phyloP scores from a whole-genome alignment of 352 stramenopile species.

The Phytophthora ramorum region DNA sequence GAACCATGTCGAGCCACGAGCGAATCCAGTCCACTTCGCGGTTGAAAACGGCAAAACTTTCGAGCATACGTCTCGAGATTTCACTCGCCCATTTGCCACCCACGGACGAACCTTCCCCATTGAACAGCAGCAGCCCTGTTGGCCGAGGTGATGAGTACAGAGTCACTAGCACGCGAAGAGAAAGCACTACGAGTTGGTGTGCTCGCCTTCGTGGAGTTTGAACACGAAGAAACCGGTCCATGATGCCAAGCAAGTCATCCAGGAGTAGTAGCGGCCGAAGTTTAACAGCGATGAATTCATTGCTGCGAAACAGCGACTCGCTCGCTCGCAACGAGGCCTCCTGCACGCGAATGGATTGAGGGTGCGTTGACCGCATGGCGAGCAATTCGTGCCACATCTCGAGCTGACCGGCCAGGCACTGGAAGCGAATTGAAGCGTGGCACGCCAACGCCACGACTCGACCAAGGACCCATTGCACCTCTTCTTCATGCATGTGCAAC shows the following conservation, averaged over 20 bases:
- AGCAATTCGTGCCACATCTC: slow-evolving; percentile 45
- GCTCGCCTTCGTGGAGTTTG: slow-evolving; percentile 23
- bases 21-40: slow-evolving; percentile 12
- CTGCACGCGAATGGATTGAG: slow-evolving; percentile 44
- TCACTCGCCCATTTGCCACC: slow-evolving; percentile 13
- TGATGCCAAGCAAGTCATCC: slow-evolving; percentile 30
- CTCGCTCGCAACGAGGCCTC: slow-evolving; percentile 38
- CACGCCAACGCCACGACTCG: slow-evolving; percentile 32
- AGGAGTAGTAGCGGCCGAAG: slow-evolving; percentile 19
- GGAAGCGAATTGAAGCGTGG: slow-evolving; percentile 41
- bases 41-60: slow-evolving; percentile 25
- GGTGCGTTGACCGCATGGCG: slow-evolving; percentile 31
- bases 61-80: slow-evolving; percentile 26
- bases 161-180: slow-evolving; percentile 19
- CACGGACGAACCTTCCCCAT: neutral
- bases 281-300: slow-evolving; percentile 43
- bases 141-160: slow-evolving; percentile 26
- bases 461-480: slow-evolving; percentile 48
- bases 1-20: slow-evolving; percentile 27
- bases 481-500: slow-evolving; percentile 41
- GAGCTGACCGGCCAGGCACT: slow-evolving; percentile 43
- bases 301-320: slow-evolving; percentile 34
- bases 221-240: slow-evolving; percentile 30
- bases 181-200: slow-evolving; percentile 25
- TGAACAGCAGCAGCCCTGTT: slow-evolving; percentile 17